Percentiles rank a stretch among this genome's conserved stretches.
Evolutionary conservation across 768 basidiomycete species (phyloP).

Genomic region (Termitomyces sp.): DNA sequence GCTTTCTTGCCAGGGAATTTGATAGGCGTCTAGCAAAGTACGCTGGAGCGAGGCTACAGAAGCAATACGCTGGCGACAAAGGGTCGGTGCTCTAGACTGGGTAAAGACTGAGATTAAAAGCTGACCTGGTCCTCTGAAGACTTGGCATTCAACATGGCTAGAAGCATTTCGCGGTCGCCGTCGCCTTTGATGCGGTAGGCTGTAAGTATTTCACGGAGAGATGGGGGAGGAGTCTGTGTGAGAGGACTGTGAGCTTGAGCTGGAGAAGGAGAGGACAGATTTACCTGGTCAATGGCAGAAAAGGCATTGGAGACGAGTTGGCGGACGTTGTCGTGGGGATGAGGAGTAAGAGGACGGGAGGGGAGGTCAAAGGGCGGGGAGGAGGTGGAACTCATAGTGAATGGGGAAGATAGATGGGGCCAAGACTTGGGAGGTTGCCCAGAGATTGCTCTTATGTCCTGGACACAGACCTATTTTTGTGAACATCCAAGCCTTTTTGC

Average conservation of each 20-base stretch:
- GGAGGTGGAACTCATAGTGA: conserved; percentile 30
- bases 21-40: conserved; percentile 62
- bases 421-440: conserved; percentile 33
- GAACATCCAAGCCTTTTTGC: conserved; percentile 40
- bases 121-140: conserved; percentile 88
- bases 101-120: conserved; percentile 3
- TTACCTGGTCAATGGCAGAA: conserved; percentile 38
- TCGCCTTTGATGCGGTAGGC: conserved; percentile 85
- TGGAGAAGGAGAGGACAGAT: neutral
- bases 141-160: conserved; percentile 90
- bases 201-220: conserved; percentile 77
- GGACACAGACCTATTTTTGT: conserved; percentile 40
- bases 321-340: conserved; percentile 25
- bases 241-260: conserved; percentile 10
- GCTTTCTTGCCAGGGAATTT: conserved; percentile 20
- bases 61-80: conserved; percentile 54
- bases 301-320: conserved; percentile 34
- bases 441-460: conserved; percentile 42
- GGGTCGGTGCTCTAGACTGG: neutral
- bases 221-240: conserved; percentile 69
- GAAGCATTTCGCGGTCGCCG: conserved; percentile 87
- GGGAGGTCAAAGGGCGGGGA: conserved; percentile 26
- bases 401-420: conserved; percentile 28
- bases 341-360: conserved; percentile 21
- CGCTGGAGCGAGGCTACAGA: conserved; percentile 66